Base-by-base conservation (phyloP, 176 grass and related monocot genomes). In the Saccharum officinarum region DNA sequence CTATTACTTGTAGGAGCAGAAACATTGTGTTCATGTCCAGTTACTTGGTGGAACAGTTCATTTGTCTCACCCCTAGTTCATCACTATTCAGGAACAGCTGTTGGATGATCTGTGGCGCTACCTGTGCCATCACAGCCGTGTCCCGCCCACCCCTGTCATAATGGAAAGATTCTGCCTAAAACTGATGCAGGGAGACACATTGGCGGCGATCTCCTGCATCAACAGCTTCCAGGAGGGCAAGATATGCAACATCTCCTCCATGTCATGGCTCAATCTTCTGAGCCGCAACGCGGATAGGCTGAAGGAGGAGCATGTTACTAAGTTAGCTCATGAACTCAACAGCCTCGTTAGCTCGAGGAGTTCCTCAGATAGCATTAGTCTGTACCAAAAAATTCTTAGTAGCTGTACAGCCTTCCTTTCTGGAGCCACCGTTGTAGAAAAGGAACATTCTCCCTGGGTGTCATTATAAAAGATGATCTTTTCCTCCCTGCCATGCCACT, bases 81-180 rank as follows among this genome's bases (percentile, higher is more conserved):
- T 89, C n/a, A 69, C n/a, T 67, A 30, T 92, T 46, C 86, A 98
- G 93, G 91, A 82, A 31, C 89, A 85, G 23, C 72, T 92, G 38
- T 70, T 98, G 73, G 89, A 98, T 73, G 82, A 85, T 83, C 36
- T 92, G 62, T 95, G 93, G 96, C 69, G 76, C 38, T 89, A 95
- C 71, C 74, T 98, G 79, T 50, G 89, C 77, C 82, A 26, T 25
- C 84, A 83, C 67, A 82, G 71, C 18, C 78, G 96, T 44, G 87
- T 78, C 60, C 93, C 91, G 34, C 96, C 96, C 0, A 55, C 85
- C 55, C 81, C 96, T n/a, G 64, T 95, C 22, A 88, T 98, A 78
- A 92, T 92, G 91, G 96, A 98, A 79, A 98, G 91, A 71, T 94
- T 98, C 86, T 95, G 90, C 85, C 76, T 94, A 36, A 98, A 95